Conservation (phyloP, 2,329 filamentous ascomycete species). For the Penicillium corylophilum region DNA sequence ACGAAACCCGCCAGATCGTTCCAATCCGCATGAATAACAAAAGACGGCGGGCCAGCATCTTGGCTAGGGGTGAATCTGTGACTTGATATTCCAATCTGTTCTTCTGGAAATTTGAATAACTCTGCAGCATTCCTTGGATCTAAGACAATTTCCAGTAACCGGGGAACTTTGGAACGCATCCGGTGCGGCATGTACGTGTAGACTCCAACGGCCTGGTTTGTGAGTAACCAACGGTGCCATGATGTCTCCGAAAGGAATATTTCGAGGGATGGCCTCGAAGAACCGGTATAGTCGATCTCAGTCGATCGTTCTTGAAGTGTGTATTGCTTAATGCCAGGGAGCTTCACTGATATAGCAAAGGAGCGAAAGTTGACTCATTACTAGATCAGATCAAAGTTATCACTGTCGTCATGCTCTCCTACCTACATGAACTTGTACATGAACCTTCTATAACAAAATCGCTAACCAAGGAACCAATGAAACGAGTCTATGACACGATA, state of each 20-base stretch:
- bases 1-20: slow-evolving; percentile 4
- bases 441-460: not conserved
- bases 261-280: not conserved
- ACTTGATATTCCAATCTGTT: not conserved
- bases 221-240: not conserved
- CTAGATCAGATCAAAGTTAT: not conserved
- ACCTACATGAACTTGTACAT: not conserved
- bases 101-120: slow-evolving; percentile 6
- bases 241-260: not conserved
- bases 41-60: not conserved
- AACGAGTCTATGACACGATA: not conserved
- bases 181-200: not conserved
- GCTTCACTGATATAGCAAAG: not conserved
- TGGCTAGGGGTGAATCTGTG: not conserved
- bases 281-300: not conserved
- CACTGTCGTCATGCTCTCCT: not conserved
- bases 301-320: not conserved
- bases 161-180: slow-evolving; percentile 2
- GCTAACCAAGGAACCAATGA: not conserved
- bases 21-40: not conserved
- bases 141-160: not conserved
- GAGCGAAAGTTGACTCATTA: not conserved
- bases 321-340: not conserved
- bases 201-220: not conserved
- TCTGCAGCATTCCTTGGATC: slow-evolving; percentile 2